Percentiles rank a stretch among this genome's conserved stretches.
These are phyloP conservation scores for Powellomyces hirtus DNA, from an alignment of 192 early-diverging fungal genomes.

Conservation along the genomic window DNA sequence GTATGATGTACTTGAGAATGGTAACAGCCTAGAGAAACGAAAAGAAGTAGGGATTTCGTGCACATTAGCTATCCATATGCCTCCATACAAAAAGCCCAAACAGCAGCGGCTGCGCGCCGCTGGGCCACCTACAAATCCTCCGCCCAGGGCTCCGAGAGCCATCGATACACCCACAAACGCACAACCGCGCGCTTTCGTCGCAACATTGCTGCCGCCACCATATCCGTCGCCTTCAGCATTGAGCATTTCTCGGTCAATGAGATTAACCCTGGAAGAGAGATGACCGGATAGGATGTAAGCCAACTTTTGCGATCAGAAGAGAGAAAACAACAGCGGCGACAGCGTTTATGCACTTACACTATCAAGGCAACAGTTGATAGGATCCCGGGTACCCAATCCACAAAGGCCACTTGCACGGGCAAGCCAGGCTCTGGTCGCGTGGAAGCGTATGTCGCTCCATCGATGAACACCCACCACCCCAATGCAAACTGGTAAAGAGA, in stretches of 20 bases:
- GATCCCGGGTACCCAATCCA: conserved; percentile 54
- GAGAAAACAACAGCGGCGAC: not conserved
- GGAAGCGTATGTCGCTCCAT: conserved; percentile 37
- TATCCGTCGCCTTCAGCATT: conserved; percentile 37
- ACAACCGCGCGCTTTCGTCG: conserved; percentile 47
- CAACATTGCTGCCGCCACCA: conserved; percentile 31
- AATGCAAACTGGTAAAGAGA: conserved; percentile 36
- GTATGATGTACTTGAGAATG: conserved; percentile 47
- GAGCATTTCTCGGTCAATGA: conserved; percentile 48
- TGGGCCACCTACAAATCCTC: conserved; percentile 39
- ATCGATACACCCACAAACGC: conserved; percentile 53
- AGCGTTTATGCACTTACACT: conserved; percentile 27
- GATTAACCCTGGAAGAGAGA: conserved; percentile 38
- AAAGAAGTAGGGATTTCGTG: not conserved
- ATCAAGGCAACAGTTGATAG: conserved; percentile 49
- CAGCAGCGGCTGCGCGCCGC: not conserved
- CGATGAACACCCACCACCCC: conserved; percentile 55
- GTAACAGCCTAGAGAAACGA: conserved; percentile 36
- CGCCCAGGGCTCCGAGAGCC: conserved; percentile 48
- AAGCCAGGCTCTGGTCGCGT: conserved; percentile 22
- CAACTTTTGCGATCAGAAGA: not conserved
- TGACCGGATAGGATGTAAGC: not conserved
- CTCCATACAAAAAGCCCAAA: not conserved
- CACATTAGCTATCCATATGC: not conserved
- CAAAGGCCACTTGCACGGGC: conserved; percentile 33